phyloP scores from a whole-genome alignment of 108 stramenopile species.

The Fragilaria crotonensis region DNA sequence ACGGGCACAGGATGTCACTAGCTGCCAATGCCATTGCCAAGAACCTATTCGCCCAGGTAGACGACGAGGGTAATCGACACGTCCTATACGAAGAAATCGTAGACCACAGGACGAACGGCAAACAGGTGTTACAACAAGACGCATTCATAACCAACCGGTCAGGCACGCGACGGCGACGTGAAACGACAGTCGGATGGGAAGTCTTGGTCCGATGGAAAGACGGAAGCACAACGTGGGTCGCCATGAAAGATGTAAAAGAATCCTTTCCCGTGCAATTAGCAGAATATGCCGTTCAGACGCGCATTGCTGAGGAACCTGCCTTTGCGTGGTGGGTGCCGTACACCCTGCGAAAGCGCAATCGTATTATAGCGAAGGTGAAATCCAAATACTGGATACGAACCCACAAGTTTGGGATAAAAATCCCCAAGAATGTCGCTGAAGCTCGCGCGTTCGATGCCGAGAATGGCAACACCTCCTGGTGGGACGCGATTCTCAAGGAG shows the following conservation, averaged over 20 bases:
- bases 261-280: slow-evolving; percentile 33
- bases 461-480: slow-evolving; percentile 14
- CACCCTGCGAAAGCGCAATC: slow-evolving; percentile 7
- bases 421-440: slow-evolving; percentile 22
- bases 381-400: slow-evolving; percentile 14
- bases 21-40: slow-evolving; percentile 17
- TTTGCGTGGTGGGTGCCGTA: too few relatives aligned
- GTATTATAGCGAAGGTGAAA: too few relatives aligned
- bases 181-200: slow-evolving; percentile 25
- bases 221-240: slow-evolving; percentile 15
- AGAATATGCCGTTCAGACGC: slow-evolving; percentile 22
- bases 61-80: slow-evolving; percentile 10
- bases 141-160: background rate
- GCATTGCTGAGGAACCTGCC: too few relatives aligned
- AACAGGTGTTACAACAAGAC: background rate
- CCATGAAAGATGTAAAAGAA: slow-evolving; percentile 20
- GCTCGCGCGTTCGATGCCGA: slow-evolving; percentile 20
- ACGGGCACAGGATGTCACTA: slow-evolving; percentile 7
- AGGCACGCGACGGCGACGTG: too few relatives aligned
- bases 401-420: too few relatives aligned
- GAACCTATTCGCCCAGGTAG: slow-evolving; percentile 11
- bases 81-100: background rate
- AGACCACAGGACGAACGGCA: background rate
- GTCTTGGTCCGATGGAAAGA: slow-evolving; percentile 31
- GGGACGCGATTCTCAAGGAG: slow-evolving; percentile 25